Conservation (phyloP, 1,284 basidiomycete genomes). For the Leccinum pachyderme region DNA sequence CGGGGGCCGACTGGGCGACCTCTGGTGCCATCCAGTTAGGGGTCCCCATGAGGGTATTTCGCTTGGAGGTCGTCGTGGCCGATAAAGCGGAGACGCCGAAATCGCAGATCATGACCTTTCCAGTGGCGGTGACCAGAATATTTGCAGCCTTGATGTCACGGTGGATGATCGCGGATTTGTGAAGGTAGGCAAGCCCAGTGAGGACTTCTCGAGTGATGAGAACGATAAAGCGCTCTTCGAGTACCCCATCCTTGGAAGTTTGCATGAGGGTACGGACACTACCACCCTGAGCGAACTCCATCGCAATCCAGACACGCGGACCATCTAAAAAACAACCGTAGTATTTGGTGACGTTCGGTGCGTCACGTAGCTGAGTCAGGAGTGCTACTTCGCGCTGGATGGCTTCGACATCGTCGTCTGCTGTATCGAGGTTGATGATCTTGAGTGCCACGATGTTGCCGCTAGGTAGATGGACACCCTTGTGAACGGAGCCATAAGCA, state of each 20-base stretch:
- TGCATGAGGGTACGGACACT: slow-evolving; percentile 90
- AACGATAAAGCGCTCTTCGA: slow-evolving; percentile 90
- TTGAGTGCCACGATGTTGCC: slow-evolving; percentile 93
- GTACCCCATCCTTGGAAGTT: slow-evolving; percentile 75
- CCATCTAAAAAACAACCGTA: slow-evolving; percentile 95
- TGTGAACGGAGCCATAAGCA: slow-evolving; percentile 95
- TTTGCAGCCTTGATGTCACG: slow-evolving; percentile 98
- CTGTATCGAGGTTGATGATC: slow-evolving; percentile 97
- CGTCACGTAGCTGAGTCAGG: slow-evolving; percentile 84
- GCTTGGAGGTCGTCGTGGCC: slow-evolving; percentile 82
- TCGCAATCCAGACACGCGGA: slow-evolving; percentile 96
- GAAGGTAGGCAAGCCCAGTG: slow-evolving; percentile 82
- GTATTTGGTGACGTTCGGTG: slow-evolving; percentile 92
- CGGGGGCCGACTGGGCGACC: slow-evolving; percentile 83
- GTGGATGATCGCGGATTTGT: slow-evolving; percentile 94
- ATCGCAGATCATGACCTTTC: slow-evolving; percentile 92
- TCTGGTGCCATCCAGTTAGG: slow-evolving; percentile 99
- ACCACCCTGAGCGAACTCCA: slow-evolving; percentile 97
- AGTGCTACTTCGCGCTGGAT: slow-evolving; percentile 97
- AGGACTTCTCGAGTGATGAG: slow-evolving; percentile 91
- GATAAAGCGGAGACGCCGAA: slow-evolving; percentile 96
- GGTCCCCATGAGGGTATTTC: slow-evolving; percentile 93
- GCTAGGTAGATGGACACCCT: slow-evolving; percentile 81
- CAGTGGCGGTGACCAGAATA: slow-evolving; percentile 82
- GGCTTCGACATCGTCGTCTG: slow-evolving; percentile 94